A percentile compares a stretch with the other conserved stretches of the same genome.
Conservation (phyloP, 2,329 filamentous ascomycete species). For the Raffaelea ambrosiae region DNA sequence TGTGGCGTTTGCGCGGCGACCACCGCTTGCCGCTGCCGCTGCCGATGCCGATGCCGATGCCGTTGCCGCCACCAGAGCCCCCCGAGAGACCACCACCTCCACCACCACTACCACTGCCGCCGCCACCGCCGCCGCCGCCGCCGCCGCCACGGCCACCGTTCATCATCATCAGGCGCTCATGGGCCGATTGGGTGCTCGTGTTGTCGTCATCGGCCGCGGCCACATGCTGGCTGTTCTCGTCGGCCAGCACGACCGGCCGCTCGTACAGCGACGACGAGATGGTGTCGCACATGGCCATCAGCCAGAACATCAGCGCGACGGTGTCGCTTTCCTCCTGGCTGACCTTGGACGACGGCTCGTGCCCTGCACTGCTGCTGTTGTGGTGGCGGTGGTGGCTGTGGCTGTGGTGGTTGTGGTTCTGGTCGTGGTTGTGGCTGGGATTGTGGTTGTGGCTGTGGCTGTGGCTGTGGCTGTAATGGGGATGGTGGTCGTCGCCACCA, state of each 20-base stretch:
- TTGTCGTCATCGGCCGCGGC: slow-evolving; percentile 16
- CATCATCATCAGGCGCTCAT: not conserved
- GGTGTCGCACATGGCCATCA: slow-evolving; percentile 52
- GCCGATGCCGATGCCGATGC: not conserved
- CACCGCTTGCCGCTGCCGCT: not conserved
- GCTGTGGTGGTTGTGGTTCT: not conserved
- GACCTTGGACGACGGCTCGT: not conserved
- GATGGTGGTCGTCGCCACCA: not conserved
- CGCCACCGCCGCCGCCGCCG: not conserved
- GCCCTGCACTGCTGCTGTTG: not conserved
- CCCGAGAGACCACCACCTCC: too few relatives aligned
- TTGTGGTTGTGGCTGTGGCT: not conserved
- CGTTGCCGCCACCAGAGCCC: too few relatives aligned
- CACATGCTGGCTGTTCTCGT: slow-evolving; percentile 31
- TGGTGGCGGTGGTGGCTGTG: not conserved
- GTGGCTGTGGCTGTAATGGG: not conserved
- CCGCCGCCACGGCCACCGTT: not conserved
- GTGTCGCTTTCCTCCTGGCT: slow-evolving; percentile 27
- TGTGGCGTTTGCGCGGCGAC: not conserved
- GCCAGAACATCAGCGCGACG: slow-evolving; percentile 46
- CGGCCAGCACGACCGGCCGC: slow-evolving; percentile 26
- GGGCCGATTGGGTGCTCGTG: too few relatives aligned
- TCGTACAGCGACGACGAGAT: slow-evolving; percentile 43
- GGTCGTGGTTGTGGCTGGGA: slow-evolving; percentile 17
- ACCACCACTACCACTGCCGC: too few relatives aligned